Base-by-base conservation (phyloP, 2,329 filamentous ascomycete species). In the Diaporthe ampelina region DNA sequence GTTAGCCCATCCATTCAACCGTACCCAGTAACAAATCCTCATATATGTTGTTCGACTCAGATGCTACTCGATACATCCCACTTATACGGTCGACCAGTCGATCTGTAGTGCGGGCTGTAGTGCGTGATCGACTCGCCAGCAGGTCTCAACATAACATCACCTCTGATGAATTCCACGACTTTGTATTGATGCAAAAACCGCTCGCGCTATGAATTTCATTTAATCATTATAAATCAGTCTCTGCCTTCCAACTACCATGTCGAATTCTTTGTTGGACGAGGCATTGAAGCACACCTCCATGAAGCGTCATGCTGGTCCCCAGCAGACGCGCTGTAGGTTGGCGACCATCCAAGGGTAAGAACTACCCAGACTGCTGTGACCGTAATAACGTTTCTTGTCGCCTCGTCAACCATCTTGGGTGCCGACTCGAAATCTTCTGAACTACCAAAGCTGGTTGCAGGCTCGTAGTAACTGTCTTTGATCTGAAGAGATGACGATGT, bases 401-500 rank as follows among this genome's bases (percentile, higher is more conserved):
- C 73, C 2, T 57, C 73, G 17, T 72, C 73, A 2, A 74, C 37
- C 17, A 74, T 40, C 26, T 72, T 71, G 0, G 58, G 40, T 1
- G 24, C 26, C 13, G 26, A n/a, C 4, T 71, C 50, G n/a, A 50
- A 68, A 9, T 68, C 63, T 13, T 72, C 73, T 17, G 57, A 8
- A 4, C 17, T 58, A 0, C 57, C 40, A 13, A 37, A 45, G 26
- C 43, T 50, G 17, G 48, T 24, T 17, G 29, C 24, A n/a, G 73
- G 73, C n/a, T 74, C 67, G 21, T 65, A 15, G 17, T 71, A 74
- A n/a, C n/a, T 74, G 6, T 74, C 68, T 19, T 74, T 74, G 57
- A 74, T 50, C 6, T 74, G 67, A 15, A 74, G 67, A 13, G 57
- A 35, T 1, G 57, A 65, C 21, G 48, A 24, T 21, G 59, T 69